A percentile compares a stretch with the other conserved stretches of the same genome.
Evolutionary conservation across 768 basidiomycete species (phyloP).

Genomic region (Chiua virens): DNA sequence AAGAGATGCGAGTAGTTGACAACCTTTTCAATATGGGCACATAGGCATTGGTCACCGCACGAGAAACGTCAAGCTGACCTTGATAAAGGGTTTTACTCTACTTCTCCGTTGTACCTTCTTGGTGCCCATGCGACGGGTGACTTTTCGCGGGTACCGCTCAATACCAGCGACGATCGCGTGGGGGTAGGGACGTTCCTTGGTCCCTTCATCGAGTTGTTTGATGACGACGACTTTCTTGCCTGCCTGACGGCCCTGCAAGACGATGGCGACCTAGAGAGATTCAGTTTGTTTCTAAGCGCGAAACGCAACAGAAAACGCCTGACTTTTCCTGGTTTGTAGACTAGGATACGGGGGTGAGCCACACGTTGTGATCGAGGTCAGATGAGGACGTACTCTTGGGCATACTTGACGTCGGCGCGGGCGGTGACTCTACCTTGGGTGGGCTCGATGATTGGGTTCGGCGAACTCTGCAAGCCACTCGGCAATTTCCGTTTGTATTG

Average conservation of each 20-base stretch:
- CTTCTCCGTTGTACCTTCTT: conserved; percentile 91
- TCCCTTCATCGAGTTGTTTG: conserved; percentile 96
- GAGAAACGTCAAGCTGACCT: conserved; percentile 53
- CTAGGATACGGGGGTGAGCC: conserved; percentile 39
- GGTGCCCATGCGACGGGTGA: conserved; percentile 95
- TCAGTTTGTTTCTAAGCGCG: background rate
- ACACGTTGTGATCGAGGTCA: background rate
- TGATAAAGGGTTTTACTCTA: conserved; percentile 99
- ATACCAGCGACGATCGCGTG: conserved; percentile 98
- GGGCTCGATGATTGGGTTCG: conserved; percentile 13
- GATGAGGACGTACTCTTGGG: conserved; percentile 35
- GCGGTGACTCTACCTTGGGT: conserved; percentile 16
- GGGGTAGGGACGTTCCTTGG: conserved; percentile 94
- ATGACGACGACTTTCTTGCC: conserved; percentile 99
- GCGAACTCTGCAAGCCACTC: conserved; percentile 31
- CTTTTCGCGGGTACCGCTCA: conserved; percentile 97
- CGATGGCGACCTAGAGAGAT: conserved; percentile 78
- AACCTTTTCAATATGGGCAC: conserved; percentile 47
- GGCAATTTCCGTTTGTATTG: conserved; percentile 32
- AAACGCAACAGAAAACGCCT: conserved; percentile 1
- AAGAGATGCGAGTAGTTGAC: conserved; percentile 99
- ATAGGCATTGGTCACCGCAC: background rate
- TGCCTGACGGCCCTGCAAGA: conserved; percentile 98
- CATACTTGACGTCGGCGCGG: conserved; percentile 40
- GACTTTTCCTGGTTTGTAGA: conserved; percentile 96